A percentile compares a stretch with the other conserved stretches of the same genome.
Conservation (phyloP, 495 filamentous ascomycete species). For the Penicillium herquei region DNA sequence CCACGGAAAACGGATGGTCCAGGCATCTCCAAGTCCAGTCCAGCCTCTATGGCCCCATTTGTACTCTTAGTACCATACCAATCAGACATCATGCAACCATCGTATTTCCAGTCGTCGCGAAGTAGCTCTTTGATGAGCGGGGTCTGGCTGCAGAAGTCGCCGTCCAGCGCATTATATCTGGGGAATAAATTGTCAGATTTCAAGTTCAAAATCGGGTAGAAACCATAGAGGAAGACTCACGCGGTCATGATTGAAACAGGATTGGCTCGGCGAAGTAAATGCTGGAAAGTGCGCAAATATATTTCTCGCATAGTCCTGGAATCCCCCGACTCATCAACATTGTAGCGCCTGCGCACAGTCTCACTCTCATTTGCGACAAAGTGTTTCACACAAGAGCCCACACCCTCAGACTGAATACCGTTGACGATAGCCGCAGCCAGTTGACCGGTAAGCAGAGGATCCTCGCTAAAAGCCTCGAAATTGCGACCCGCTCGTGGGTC, state of each 20-base stretch:
- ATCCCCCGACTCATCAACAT: background rate
- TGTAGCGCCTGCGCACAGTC: constrained; percentile 26
- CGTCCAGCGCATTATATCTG: constrained; percentile 4
- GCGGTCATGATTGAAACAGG: constrained; percentile 6
- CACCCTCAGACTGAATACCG: constrained; percentile 62
- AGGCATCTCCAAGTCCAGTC: constrained; percentile 9
- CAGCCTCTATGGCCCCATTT: background rate
- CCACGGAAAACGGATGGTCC: constrained; percentile 5
- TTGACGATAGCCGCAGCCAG: constrained; percentile 57
- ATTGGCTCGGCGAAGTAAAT: constrained; percentile 45
- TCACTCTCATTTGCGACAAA: constrained; percentile 68
- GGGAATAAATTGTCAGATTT: background rate
- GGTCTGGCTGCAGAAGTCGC: background rate
- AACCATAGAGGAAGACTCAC: background rate
- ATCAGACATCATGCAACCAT: constrained; percentile 5
- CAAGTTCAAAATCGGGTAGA: background rate
- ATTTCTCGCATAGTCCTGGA: constrained; percentile 44
- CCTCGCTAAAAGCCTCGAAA: constrained; percentile 68
- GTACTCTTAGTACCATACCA: constrained; percentile 7
- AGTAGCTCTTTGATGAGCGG: background rate
- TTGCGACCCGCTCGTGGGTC: constrained; percentile 23
- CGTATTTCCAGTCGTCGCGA: constrained; percentile 3
- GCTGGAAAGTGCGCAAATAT: constrained; percentile 64
- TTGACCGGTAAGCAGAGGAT: constrained; percentile 61
- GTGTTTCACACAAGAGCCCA: constrained; percentile 65